phyloP scores from a whole-genome alignment of 164 flowering plant species.

The Warburgia ugandensis region DNA sequence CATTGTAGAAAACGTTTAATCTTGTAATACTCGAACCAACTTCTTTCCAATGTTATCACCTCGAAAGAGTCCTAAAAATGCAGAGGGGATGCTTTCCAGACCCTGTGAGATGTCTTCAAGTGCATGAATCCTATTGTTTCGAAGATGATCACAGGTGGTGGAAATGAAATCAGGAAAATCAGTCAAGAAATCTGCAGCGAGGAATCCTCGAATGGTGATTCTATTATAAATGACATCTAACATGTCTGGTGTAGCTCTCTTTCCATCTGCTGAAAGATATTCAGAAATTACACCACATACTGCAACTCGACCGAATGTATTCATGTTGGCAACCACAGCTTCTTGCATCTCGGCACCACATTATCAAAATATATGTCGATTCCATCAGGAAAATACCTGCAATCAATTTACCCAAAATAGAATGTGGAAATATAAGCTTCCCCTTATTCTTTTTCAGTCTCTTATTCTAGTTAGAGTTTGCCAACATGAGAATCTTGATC shows the following conservation, averaged over 20 bases:
- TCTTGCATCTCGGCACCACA: conserved; percentile 71
- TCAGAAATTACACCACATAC: conserved; percentile 63
- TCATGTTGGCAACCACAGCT: conserved; percentile 72
- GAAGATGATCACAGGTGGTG: conserved; percentile 29
- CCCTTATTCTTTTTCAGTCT: no score
- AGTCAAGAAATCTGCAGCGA: conserved; percentile 33
- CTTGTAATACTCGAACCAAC: conserved; percentile 42
- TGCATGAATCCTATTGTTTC: conserved; percentile 23
- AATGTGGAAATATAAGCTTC: no score
- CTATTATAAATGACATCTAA: conserved; percentile 49
- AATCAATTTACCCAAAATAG: no score
- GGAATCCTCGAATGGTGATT: conserved; percentile 54
- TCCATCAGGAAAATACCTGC: conserved; percentile 71
- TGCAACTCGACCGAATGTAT: conserved; percentile 49
- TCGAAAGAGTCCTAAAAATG: conserved; percentile 50
- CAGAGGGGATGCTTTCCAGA: conserved; percentile 52
- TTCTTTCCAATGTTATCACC: conserved; percentile 63
- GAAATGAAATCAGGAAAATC: conserved; percentile 33
- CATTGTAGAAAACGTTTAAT: conserved; percentile 13
- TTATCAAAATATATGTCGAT: conserved; percentile 81
- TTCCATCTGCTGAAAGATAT: conserved; percentile 32
- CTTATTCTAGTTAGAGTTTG: no score
- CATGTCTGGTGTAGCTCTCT: conserved; percentile 42
- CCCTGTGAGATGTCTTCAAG: conserved; percentile 62
- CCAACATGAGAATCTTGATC: no score